These are phyloP conservation scores for Hyaloscypha hepaticicola DNA, from an alignment of 495 filamentous ascomycete species.

Conservation along the genomic window DNA sequence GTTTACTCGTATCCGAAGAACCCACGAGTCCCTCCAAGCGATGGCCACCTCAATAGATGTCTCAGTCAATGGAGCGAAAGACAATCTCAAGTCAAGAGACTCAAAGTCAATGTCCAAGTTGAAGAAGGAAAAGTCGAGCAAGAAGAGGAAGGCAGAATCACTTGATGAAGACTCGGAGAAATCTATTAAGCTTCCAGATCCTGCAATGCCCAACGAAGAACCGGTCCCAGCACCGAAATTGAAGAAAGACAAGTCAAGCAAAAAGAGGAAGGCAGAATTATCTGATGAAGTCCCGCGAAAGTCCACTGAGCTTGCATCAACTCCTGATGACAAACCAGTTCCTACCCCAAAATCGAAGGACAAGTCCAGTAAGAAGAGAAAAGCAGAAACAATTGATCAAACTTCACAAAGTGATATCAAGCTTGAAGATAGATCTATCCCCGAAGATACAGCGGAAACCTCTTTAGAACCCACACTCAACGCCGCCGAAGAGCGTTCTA, in stretches of 20 bases:
- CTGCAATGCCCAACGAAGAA: neutral
- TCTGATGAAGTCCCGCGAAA: neutral
- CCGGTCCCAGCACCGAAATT: conserved; percentile 2
- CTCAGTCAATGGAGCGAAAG: neutral
- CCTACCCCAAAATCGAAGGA: conserved; percentile 17
- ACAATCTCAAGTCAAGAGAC: neutral
- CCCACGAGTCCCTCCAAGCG: neutral
- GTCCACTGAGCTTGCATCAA: no score
- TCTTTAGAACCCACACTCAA: neutral
- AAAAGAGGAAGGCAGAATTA: conserved; percentile 29
- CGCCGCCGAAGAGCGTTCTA: conserved; percentile 1
- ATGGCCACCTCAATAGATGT: neutral
- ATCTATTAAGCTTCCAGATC: neutral
- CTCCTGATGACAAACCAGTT: no score
- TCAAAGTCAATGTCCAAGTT: conserved; percentile 6
- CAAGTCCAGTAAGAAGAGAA: conserved; percentile 29
- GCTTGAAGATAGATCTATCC: neutral
- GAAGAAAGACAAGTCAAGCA: conserved; percentile 30
- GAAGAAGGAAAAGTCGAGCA: conserved; percentile 30
- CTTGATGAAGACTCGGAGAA: neutral
- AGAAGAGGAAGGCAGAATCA: conserved; percentile 29
- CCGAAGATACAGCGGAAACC: neutral
- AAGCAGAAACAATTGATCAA: neutral
- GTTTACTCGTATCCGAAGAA: no score
- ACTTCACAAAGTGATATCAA: neutral